Conservation (phyloP, 1,284 basidiomycete genomes). For the Fomitopsis schrenkii region DNA sequence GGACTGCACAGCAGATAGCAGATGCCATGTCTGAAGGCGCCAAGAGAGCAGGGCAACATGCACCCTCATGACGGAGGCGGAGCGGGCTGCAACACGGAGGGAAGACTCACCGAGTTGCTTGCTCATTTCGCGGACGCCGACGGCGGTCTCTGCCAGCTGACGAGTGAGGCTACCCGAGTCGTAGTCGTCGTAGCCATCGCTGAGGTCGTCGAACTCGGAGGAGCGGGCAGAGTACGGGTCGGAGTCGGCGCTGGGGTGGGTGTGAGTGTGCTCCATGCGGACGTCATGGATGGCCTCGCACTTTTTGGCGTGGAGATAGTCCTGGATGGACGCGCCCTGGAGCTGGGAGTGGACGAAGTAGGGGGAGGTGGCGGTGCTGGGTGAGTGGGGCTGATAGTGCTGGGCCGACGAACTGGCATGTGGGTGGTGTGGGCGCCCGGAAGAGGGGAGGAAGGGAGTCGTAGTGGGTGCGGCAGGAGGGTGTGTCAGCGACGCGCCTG, state of each 20-base stretch:
- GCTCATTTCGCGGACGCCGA: constrained; percentile 97
- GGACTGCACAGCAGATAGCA: too few relatives aligned
- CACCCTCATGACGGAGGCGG: constrained; percentile 1
- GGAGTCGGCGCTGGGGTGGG: constrained; percentile 14
- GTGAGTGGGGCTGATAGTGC: constrained; percentile 19
- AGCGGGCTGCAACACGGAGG: constrained; percentile 2
- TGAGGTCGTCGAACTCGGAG: constrained; percentile 31
- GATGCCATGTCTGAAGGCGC: too few relatives aligned
- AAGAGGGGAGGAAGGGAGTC: constrained; percentile 12
- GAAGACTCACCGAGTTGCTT: constrained; percentile 85
- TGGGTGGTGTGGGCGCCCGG: constrained; percentile 14
- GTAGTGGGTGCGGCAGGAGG: constrained; percentile 14
- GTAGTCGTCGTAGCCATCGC: constrained; percentile 66
- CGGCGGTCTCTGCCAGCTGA: constrained; percentile 95
- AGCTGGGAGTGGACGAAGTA: constrained; percentile 86
- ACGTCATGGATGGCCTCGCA: constrained; percentile 42
- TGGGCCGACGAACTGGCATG: constrained; percentile 7
- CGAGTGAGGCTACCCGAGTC: constrained; percentile 78
- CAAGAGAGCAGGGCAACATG: not conserved
- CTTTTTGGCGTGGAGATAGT: constrained; percentile 60
- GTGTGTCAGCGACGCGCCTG: constrained; percentile 18
- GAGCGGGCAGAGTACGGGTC: constrained; percentile 16
- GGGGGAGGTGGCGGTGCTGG: constrained; percentile 50
- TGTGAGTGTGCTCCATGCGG: constrained; percentile 12
- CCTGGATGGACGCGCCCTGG: constrained; percentile 66